Base-by-base conservation (phyloP, 2,329 filamentous ascomycete genomes). In the Colletotrichum cuscutae region DNA sequence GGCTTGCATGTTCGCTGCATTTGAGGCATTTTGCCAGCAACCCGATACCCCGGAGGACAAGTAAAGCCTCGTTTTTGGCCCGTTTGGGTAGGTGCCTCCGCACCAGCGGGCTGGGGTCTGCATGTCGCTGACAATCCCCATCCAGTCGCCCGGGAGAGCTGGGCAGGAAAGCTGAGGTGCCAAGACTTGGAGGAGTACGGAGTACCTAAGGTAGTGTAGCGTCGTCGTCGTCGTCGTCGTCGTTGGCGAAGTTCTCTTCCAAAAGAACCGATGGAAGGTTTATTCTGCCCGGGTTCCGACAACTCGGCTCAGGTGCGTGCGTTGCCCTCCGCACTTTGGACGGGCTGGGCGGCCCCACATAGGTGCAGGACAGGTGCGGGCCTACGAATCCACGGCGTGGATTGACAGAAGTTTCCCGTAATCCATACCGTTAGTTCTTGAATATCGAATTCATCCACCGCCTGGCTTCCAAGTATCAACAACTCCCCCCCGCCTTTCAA, bases 241-340 rank as follows among this genome's bases (percentile, higher is more conserved):
- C 26, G 60, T 19, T 9, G 30, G 15, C 13, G 19, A n/a, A 19
- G 61, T 54, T 42, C 35, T 42, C 35, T 46, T 30, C 69, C 65
- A 58, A 52, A 53, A 30, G 30, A 53, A 9, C 30, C 30, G 8
- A 30, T 30, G 32, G 35, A 42, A 42, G 35, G 13, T 15, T 6
- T 15, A 13, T 42, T 63, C 30, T 58, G n/a, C 58, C 58, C 28
- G 35, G 49, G 49, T 72, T 70, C 66, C 66, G 65, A 72, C 60
- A 64, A 65, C 56, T 70, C 60, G 70, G 70, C 65, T 57, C 58
- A 53, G 26, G 22, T 32, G 32, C 56, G 53, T 56, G 35, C n/a
- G 15, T 56, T 35, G 60, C 22, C 49, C 52, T 28, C 66, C 52
- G n/a, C 52, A 54, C 52, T 24, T 54, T 54, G 5, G 32, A 46